A percentile compares a stretch with the other conserved stretches of the same genome.
Evolutionary conservation across 2,329 filamentous ascomycete species (phyloP).

Genomic region (Thelonectria olida): DNA sequence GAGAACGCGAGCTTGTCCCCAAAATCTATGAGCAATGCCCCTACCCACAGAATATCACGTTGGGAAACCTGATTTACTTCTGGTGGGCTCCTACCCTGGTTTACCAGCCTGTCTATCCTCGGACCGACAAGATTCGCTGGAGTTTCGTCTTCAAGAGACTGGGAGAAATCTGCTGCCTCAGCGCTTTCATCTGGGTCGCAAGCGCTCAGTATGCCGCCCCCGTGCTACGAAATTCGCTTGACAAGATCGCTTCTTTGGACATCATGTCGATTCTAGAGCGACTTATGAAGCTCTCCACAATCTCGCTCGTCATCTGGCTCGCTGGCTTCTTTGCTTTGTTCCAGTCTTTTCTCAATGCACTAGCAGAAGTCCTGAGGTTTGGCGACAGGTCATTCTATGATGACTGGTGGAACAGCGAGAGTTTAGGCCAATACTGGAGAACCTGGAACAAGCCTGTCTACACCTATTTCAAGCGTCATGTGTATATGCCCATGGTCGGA

Average conservation of each 20-base stretch:
- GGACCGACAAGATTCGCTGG: constrained; percentile 84
- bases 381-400: constrained; percentile 95
- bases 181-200: constrained; percentile 93
- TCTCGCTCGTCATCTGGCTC: constrained; percentile 95
- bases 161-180: constrained; percentile 78
- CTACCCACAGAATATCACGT: constrained; percentile 90
- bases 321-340: constrained; percentile 97
- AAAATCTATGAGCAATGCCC: constrained; percentile 84
- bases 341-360: constrained; percentile 88
- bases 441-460: constrained; percentile 99
- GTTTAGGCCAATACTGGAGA: constrained; percentile 89
- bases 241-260: constrained; percentile 85
- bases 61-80: constrained; percentile 90
- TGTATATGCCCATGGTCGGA: constrained; percentile 88
- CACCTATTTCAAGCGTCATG: constrained; percentile 93
- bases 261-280: constrained; percentile 85
- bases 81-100: constrained; percentile 98
- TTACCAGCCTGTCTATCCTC: constrained; percentile 96
- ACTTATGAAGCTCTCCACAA: constrained; percentile 93
- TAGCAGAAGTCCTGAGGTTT: constrained; percentile 90
- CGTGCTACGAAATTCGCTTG: constrained; percentile 86
- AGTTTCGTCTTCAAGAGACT: constrained; percentile 85
- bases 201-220: constrained; percentile 95
- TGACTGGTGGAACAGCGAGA: constrained; percentile 97
- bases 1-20: constrained; percentile 77